phyloP scores from a whole-genome alignment of 176 grass and related monocot species.

The Rhynchospora breviuscula region DNA sequence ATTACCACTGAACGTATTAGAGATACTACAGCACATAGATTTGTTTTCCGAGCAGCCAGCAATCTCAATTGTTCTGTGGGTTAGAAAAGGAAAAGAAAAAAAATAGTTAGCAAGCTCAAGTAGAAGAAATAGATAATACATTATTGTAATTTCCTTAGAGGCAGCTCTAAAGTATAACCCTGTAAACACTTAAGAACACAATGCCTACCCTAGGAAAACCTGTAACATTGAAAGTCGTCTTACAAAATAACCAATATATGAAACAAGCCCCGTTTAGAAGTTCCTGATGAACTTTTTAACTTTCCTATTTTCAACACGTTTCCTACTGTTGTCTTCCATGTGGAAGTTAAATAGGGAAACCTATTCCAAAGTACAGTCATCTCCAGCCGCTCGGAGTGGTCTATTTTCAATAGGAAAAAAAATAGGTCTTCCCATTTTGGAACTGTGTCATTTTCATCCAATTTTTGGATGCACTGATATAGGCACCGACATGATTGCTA shows the following conservation, averaged over 20 bases:
- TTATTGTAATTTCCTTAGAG: not conserved
- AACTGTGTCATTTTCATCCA: not conserved
- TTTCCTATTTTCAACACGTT: not conserved
- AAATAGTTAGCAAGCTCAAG: not conserved
- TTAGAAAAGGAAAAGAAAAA: not conserved
- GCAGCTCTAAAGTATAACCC: not conserved
- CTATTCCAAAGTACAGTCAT: not conserved
- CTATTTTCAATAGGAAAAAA: not conserved
- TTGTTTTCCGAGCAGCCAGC: not conserved
- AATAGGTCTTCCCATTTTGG: not conserved
- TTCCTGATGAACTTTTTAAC: not conserved
- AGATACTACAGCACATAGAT: conserved; percentile 51
- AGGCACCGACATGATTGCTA: not conserved
- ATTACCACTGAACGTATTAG: conserved; percentile 74
- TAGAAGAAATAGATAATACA: not conserved
- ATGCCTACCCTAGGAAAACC: not conserved
- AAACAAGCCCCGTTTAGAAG: not conserved
- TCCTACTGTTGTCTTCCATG: not conserved
- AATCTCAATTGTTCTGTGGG: conserved; percentile 17
- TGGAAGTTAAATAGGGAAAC: not conserved
- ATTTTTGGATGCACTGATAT: not conserved
- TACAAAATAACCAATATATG: not conserved
- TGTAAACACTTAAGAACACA: not conserved
- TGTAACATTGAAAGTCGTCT: not conserved
- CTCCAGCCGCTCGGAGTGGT: not conserved